Base-by-base conservation (phyloP, 192 early-diverging fungal genomes). In the Linnemannia schmuckeri region DNA sequence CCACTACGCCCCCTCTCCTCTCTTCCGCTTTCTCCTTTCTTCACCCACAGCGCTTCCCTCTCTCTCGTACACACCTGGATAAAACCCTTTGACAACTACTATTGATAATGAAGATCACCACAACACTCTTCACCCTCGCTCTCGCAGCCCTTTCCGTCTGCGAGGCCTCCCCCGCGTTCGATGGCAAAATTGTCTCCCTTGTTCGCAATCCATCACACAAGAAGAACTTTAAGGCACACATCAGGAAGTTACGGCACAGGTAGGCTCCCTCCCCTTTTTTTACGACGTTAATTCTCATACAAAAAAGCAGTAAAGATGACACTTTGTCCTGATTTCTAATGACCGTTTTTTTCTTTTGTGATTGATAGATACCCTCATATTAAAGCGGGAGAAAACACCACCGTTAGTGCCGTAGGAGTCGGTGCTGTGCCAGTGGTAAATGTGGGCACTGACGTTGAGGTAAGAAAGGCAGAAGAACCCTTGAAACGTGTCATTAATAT, bases 161-260 rank as follows among this genome's bases (percentile, higher is more conserved):
- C 30, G 30, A 33, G 3, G 61, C 61, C 24, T 66, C 61, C 12
- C 24, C 27, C n/a, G 33, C 10, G 30, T 35, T 66, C 27, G 12
- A 35, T 3, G 61, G 61, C 61, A 66, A 66, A 12, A 33, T 66
- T 33, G 61, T 66, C 13, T 66, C 61, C 30, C 75, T 77, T 20
- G 30, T 41, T n/a, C 75, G 52, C 52, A 75, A 75, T 20, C 74
- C 74, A 33, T 33, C 47, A 18, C 54, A 55, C 74, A 75, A 75
- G 49, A 47, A 15, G 18, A 35, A 75, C 38, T 33, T 54, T 20
- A 2, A 27, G 27, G 74, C 74, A 47, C 49, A 75, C 33, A 75
- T 75, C 33, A 20, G 17, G 18, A 75, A 57, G 24, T 27, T 75
- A 18, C 0, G 22, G 30, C 30, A 33, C 61, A 66, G 61, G 61